Percentiles rank a stretch among this genome's conserved stretches.
Conservation (phyloP, 2,329 filamentous ascomycete species). For the Acarospora socialis region DNA sequence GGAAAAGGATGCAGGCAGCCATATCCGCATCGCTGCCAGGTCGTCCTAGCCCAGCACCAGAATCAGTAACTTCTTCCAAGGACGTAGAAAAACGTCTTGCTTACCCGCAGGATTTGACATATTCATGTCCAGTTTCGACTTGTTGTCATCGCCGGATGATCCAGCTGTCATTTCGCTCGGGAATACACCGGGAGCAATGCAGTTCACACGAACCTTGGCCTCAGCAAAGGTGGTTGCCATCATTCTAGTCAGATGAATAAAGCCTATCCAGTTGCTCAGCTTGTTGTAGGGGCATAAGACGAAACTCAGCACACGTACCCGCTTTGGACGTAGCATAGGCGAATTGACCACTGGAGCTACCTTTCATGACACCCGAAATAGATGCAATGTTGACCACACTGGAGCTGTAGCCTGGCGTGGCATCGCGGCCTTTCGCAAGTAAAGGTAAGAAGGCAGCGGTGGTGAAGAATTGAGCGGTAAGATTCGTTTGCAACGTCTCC, state of each 20-base stretch:
- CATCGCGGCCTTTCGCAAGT: slow-evolving; percentile 33
- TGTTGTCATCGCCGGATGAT: slow-evolving; percentile 38
- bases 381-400: slow-evolving; percentile 40
- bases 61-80: too few species aligned
- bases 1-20: slow-evolving; percentile 36
- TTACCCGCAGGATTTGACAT: slow-evolving; percentile 32
- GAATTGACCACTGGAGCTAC: slow-evolving; percentile 36
- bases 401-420: slow-evolving; percentile 34
- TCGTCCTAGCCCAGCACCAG: background rate
- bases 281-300: background rate
- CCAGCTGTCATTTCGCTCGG: slow-evolving; percentile 45
- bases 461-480: slow-evolving; percentile 38
- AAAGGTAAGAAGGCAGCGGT: slow-evolving; percentile 41
- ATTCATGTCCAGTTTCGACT: slow-evolving; percentile 39
- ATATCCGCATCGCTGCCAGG: slow-evolving; percentile 35
- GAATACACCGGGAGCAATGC: slow-evolving; percentile 42
- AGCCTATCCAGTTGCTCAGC: slow-evolving; percentile 5
- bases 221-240: slow-evolving; percentile 40
- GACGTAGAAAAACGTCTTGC: background rate
- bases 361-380: slow-evolving; percentile 39
- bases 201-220: slow-evolving; percentile 43
- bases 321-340: slow-evolving; percentile 39
- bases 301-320: slow-evolving; percentile 5
- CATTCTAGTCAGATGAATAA: slow-evolving; percentile 42
- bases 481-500: slow-evolving; percentile 39